These are phyloP conservation scores for Sporothrix mexicana DNA, from an alignment of 2,329 filamentous ascomycete genomes.

Conservation along the genomic window DNA sequence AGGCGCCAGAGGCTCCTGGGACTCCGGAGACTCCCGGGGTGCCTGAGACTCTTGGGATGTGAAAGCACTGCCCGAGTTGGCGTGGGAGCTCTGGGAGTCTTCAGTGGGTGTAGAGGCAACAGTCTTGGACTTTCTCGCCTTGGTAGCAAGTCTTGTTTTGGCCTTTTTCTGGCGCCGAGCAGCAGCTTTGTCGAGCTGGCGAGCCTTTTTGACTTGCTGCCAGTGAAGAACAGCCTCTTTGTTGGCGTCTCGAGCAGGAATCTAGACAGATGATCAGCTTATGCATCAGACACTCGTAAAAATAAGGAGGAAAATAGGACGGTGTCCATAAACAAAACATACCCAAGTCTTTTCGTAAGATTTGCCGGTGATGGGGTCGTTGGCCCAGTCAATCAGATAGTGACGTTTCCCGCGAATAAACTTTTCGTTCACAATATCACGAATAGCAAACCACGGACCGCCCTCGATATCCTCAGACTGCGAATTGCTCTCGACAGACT, in stretches of 20 bases:
- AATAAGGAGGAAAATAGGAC: background rate
- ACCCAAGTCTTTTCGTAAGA: conserved; percentile 60
- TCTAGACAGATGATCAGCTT: conserved; percentile 9
- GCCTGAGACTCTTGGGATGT: conserved; percentile 24
- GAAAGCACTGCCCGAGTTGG: conserved; percentile 28
- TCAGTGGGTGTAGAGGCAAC: background rate
- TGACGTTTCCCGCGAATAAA: conserved; percentile 41
- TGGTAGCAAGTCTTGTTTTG: background rate
- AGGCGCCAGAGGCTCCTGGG: background rate
- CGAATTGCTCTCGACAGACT: background rate
- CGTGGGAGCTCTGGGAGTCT: conserved; percentile 26
- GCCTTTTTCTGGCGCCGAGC: background rate
- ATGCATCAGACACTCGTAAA: background rate
- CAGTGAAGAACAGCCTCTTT: conserved; percentile 42
- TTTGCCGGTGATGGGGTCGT: conserved; percentile 56
- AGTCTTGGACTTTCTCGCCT: background rate
- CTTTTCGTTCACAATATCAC: conserved; percentile 49
- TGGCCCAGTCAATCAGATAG: conserved; percentile 65
- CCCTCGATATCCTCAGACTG: conserved; percentile 4
- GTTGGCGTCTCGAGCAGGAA: conserved; percentile 42
- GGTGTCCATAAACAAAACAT: conserved; percentile 35
- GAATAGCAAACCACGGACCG: conserved; percentile 43
- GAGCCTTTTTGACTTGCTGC: conserved; percentile 36
- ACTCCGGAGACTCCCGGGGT: too few relatives aligned
- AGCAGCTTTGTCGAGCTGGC: background rate